Conservation (phyloP, 208 protist species). For the Trypanosoma caninum region DNA sequence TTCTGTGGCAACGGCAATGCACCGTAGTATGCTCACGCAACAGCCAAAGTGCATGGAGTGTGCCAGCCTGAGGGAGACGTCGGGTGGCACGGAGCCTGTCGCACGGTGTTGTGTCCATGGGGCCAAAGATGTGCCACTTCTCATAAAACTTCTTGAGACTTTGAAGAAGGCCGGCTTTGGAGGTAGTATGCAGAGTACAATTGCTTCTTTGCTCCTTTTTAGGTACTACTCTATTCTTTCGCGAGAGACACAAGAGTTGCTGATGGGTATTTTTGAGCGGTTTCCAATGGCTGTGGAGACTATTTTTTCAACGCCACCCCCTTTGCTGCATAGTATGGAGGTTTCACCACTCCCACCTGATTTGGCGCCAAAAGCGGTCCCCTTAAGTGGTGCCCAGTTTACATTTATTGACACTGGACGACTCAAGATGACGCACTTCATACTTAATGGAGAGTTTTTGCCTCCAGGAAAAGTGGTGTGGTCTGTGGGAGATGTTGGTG, state of each 20-base stretch:
- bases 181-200: conserved; percentile 28
- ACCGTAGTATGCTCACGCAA: not conserved
- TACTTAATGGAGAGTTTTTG: conserved; percentile 72
- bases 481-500: conserved; percentile 74
- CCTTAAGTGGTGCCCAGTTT: conserved; percentile 78
- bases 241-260: conserved; percentile 33
- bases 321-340: conserved; percentile 70
- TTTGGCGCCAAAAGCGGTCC: conserved; percentile 74
- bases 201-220: conserved; percentile 75
- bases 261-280: conserved; percentile 35
- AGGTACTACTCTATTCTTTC: conserved; percentile 53
- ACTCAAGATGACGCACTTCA: conserved; percentile 79
- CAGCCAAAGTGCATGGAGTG: not conserved
- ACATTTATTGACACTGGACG: conserved; percentile 87
- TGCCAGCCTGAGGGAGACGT: too few relatives aligned
- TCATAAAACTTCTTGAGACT: conserved; percentile 60
- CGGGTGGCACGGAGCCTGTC: not conserved
- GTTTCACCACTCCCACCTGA: conserved; percentile 69
- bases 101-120: conserved; percentile 23
- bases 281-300: conserved; percentile 30
- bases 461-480: conserved; percentile 68
- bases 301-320: conserved; percentile 28
- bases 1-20: not conserved
- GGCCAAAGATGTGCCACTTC: conserved; percentile 44
- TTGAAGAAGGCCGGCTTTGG: conserved; percentile 29